Evolutionary conservation across 2,329 filamentous ascomycete genomes (phyloP), one percentile per base, ranked within the genome.

Genomic region (Fusarium guadeloupense): DNA sequence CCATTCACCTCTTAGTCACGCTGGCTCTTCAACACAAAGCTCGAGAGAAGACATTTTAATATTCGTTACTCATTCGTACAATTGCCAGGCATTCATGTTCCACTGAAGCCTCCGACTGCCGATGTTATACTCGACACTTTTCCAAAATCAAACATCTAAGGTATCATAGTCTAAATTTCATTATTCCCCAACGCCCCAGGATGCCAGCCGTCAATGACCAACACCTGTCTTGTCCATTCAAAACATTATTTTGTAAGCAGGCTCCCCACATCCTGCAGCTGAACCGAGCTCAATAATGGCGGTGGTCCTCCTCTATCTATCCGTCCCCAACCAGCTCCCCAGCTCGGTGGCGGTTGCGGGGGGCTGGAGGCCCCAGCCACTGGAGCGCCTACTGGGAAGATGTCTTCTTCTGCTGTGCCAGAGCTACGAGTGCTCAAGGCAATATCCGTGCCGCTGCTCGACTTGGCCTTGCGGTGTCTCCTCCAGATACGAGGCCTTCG

Each of bases 221-320:
- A 45, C 38, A 49, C 48, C 41, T 20, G 14, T 49, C 54, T 50
- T 47, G 9, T 33, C 31, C 17, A 45, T 20, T 21, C 30, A 31
- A 50, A 31, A 37, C 38, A 49, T 60, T 58, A 66, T 43, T 68
- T 68, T 41, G 31, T 42, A 26, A 70, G 44, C 10, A 76, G 52
- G 53, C 68, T 72, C 17, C 74, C 74, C 4, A 76, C 74, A 44
- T 76, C 74, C 26, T 73, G 74, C 31, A 76, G 52, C 42, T 73
- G 69, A 26, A 70, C 68, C 4, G 64, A 62, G 10, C 69, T 71
- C 38, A 70, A 26, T 37, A 71, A 19, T 1, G 71, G 69, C 25
- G 71, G 70, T 1, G 66, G 71, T 7, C 65, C 64, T 47, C 71
- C 71, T 51, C 71, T 54, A 6, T 72, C 71, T 19, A 72, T 71